phyloP scores from a whole-genome alignment of 1,284 basidiomycete genomes.

The Fomitopsis pinicola region DNA sequence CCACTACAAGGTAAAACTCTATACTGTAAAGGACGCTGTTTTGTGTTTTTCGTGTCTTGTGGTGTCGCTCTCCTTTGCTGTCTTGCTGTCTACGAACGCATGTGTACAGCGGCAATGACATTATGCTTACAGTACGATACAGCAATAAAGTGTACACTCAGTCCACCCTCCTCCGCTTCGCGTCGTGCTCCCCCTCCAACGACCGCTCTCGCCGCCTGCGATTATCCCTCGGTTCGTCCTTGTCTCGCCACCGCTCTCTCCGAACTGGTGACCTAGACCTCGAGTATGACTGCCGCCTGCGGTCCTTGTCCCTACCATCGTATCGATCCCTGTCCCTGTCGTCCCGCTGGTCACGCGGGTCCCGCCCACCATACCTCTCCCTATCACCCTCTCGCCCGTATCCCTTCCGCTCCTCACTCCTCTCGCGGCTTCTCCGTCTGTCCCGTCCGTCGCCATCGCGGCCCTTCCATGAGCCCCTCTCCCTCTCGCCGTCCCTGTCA shows the following conservation, averaged over 20 bases:
- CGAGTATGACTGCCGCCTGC: conserved; percentile 29
- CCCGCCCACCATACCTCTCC: conserved; percentile 8
- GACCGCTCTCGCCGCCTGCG: conserved; percentile 39
- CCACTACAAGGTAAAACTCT: too few species aligned
- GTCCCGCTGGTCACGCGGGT: not conserved
- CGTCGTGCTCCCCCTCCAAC: conserved; percentile 23
- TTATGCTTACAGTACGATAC: not conserved
- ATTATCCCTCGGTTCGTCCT: conserved; percentile 13
- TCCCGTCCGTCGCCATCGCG: conserved; percentile 28
- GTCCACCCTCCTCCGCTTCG: conserved; percentile 32
- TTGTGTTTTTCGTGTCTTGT: not conserved
- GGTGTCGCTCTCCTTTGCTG: not conserved
- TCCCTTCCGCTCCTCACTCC: conserved; percentile 18
- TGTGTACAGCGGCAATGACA: not conserved
- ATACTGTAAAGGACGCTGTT: too few species aligned
- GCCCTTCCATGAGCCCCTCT: conserved; percentile 39
- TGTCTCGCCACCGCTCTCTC: conserved; percentile 22
- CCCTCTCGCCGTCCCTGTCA: conserved; percentile 9
- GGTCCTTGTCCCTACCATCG: conserved; percentile 8
- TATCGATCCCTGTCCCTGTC: conserved; percentile 11
- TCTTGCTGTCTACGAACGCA: not conserved
- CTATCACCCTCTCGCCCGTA: conserved; percentile 21
- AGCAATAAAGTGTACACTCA: conserved; percentile 6
- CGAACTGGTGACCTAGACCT: conserved; percentile 26
- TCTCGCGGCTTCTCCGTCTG: conserved; percentile 25